Evolutionary conservation across 106 monocot species (phyloP), one percentile per base, ranked within the genome.

Genomic region (Dioscorea dumetorum): DNA sequence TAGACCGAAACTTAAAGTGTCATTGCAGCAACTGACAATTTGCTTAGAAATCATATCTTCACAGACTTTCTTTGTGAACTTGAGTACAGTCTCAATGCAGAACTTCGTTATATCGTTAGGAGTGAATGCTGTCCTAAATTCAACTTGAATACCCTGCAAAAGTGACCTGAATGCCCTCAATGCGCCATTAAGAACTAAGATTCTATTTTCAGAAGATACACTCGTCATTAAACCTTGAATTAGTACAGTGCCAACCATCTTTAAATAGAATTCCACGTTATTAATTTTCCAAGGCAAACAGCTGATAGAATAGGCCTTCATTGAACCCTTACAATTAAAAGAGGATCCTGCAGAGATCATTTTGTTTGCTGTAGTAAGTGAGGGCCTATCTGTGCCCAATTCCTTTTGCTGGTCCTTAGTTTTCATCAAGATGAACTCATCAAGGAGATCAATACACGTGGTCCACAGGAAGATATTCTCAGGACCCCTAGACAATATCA

Each of bases 271-370:
- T 59, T 77, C 49, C n/a, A 83, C 77, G 52, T 58, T 22, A 56
- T n/a, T 65, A 24, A 74, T 49, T 49, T 80, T 68, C 80, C 80
- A 87, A 33, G 76, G 87, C 64, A 87, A 67, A 83, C 87, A 87
- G 62, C 76, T 80, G 57, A 87, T 74, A 24, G 57, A 52, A 64
- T 65, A 49, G 32, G 35, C 20, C 34, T 64, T 71, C 34, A 13
- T 34, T 72, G 60, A 69, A 17, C 18, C 57, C 54, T 57, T 66
- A 69, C 34, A 22, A 64, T 65, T 19, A 18, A 67, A 20, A 56
- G 2, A 34, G 2, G 63, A 60, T 69, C 21, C 48, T 34, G 64
- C n/a, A 21, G 9, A n/a, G 49, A 20, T 28, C 17, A 18, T 49
- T 34, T 59, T 48, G 22, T 54, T 63, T 14, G 17, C 24, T 23